phyloP scores from a whole-genome alignment of 441 rosid genomes.

The Aquilaria agallochum region DNA sequence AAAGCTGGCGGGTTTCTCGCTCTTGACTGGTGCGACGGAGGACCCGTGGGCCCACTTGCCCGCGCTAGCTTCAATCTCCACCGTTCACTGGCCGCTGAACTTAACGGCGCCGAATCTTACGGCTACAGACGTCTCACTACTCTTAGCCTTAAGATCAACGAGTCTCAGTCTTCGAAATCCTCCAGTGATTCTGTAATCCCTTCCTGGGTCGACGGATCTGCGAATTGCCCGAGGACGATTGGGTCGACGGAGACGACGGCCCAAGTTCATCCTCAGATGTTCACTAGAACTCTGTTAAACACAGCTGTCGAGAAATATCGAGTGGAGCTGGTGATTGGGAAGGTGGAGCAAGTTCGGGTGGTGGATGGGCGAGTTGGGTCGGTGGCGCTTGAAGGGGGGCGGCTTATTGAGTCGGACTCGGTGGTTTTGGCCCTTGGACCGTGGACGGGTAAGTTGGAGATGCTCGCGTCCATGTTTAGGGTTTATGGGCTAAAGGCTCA shows the following conservation, averaged over 20 bases:
- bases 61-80: slow-evolving; percentile 86
- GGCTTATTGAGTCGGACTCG: slow-evolving; percentile 51
- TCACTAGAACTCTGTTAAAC: slow-evolving; percentile 46
- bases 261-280: slow-evolving; percentile 77
- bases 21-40: slow-evolving; percentile 82
- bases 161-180: slow-evolving; percentile 26
- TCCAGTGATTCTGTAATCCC: slow-evolving; percentile 28
- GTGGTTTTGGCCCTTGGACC: slow-evolving; percentile 80
- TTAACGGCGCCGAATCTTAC: slow-evolving; percentile 60
- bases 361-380: slow-evolving; percentile 40
- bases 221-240: slow-evolving; percentile 34
- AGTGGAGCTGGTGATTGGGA: slow-evolving; percentile 64
- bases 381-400: slow-evolving; percentile 55
- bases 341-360: slow-evolving; percentile 41
- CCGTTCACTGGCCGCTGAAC: slow-evolving; percentile 63
- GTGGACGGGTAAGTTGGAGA: slow-evolving; percentile 68
- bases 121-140: slow-evolving; percentile 68
- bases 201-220: slow-evolving; percentile 71
- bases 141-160: slow-evolving; percentile 55
- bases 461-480: slow-evolving; percentile 49
- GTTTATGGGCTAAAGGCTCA: slow-evolving; percentile 75
- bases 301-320: slow-evolving; percentile 53
- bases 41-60: slow-evolving; percentile 51
- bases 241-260: slow-evolving; percentile 72
- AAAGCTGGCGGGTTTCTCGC: slow-evolving; percentile 91